Base-by-base conservation (phyloP, 2,329 filamentous ascomycete species). In the Boeremia lycopersici region DNA sequence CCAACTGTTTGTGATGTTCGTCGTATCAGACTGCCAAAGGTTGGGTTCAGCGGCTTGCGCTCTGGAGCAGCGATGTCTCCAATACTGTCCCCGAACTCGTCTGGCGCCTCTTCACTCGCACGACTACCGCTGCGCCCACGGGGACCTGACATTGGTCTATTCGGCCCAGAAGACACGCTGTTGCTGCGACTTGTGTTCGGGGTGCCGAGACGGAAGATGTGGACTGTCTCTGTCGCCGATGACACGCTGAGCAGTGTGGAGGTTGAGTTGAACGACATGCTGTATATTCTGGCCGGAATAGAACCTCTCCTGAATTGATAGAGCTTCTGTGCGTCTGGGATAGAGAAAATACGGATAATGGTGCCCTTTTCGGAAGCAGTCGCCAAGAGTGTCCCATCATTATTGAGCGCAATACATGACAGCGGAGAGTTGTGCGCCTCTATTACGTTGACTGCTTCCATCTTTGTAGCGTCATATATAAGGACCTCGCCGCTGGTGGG, bases 361-460 rank as follows among this genome's bases (percentile, higher is more conserved):
- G 95, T 99, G 61, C 95, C 95, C 48, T 96, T 99, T 74, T 99
- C 95, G 19, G 93, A 98, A 1, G 95, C 91, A 2, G 95, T 99
- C 12, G 95, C 95, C 39, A 99, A 82, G 38, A 97, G 77, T 3
- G 90, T 97, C 11, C 95, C 95, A 57, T 97, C 92, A 69, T 87
- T 93, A 74, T 97, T 99, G 57, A 99, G 82, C 19, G 92, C 89
- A 48, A 99, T 91, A 71, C 88, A 95, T 11, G 91, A 96, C 13
- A 99, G 77, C 0, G 95, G 93, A 12, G 95, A 91, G 58, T 93
- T 89, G 76, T 99, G 95, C 13, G 95, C 95, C 75, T 97, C 92
- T 51, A 98, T 89, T 25, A 98, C 92, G 68, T 96, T 98, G 55
- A 97, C 89, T 17, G 93, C 91, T 77, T 98, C 95, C 56, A 96